phyloP scores from a whole-genome alignment of 805 yeast species.

The Yarrowia bubula region DNA sequence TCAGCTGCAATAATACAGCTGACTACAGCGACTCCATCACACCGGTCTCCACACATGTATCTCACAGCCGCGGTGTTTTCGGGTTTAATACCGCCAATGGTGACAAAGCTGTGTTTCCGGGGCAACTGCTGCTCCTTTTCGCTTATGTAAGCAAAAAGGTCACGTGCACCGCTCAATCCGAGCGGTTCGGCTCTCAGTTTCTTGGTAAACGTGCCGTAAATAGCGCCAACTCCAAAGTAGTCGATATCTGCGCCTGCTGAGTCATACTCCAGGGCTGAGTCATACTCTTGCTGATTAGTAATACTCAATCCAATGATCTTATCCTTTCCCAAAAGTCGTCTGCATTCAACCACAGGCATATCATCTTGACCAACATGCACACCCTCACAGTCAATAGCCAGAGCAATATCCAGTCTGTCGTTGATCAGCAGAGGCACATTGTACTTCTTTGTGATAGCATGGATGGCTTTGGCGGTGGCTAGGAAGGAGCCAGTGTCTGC shows the following conservation, averaged over 20 bases:
- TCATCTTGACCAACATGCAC: slow-evolving; percentile 93
- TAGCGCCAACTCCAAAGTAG: slow-evolving; percentile 82
- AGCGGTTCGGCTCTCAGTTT: slow-evolving; percentile 54
- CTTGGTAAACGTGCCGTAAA: slow-evolving; percentile 74
- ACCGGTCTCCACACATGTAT: slow-evolving; percentile 37
- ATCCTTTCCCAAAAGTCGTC: slow-evolving; percentile 61
- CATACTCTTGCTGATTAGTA: slow-evolving; percentile 52
- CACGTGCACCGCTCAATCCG: slow-evolving; percentile 67
- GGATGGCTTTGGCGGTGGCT: slow-evolving; percentile 57
- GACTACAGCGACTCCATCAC: slow-evolving; percentile 85
- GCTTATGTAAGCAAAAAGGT: slow-evolving; percentile 50
- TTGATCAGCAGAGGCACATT: slow-evolving; percentile 79
- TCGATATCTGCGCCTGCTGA: slow-evolving; percentile 48
- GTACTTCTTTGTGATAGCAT: slow-evolving; percentile 55
- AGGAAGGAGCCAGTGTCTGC: slow-evolving; percentile 68
- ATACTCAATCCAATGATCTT: slow-evolving; percentile 82
- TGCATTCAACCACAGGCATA: slow-evolving; percentile 58
- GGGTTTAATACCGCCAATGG: slow-evolving; percentile 76
- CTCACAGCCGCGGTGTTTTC: slow-evolving; percentile 57
- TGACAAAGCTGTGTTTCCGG: slow-evolving; percentile 56
- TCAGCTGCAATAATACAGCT: slow-evolving; percentile 73
- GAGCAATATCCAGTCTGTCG: slow-evolving; percentile 83
- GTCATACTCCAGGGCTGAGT: slow-evolving; percentile 45
- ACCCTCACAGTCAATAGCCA: slow-evolving; percentile 87
- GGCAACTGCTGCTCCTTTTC: slow-evolving; percentile 35